Percentiles rank a stretch among this genome's conserved stretches.
Evolutionary conservation across 495 filamentous ascomycete species (phyloP).

Genomic region (Jackrogersella multiformis): DNA sequence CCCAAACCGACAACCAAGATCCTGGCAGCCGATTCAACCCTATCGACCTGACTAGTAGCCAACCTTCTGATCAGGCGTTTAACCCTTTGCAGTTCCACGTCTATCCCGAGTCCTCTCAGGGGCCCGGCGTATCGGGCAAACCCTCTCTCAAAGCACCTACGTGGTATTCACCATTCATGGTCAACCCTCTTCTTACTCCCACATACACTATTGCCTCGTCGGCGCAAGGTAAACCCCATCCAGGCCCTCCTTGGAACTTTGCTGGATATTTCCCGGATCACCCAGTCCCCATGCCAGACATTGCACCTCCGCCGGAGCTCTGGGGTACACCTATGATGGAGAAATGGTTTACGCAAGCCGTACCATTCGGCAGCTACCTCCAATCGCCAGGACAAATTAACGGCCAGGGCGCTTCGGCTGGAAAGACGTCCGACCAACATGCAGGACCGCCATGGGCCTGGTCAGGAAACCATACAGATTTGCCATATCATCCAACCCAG

Average conservation of each 20-base stretch:
- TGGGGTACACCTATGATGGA: not conserved
- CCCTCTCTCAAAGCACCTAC: not conserved
- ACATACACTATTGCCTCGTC: not conserved
- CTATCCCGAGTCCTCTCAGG: not conserved
- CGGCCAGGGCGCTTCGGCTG: not conserved
- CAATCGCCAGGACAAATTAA: not conserved
- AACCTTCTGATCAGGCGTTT: not conserved
- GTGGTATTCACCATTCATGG: not conserved
- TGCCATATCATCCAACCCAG: not conserved
- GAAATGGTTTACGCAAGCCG: not conserved
- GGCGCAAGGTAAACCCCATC: not conserved
- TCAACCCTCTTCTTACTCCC: not conserved
- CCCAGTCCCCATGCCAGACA: not conserved
- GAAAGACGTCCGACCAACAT: not conserved
- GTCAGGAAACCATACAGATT: not conserved
- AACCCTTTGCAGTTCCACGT: not conserved
- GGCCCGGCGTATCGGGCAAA: not conserved
- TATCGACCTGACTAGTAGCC: not conserved
- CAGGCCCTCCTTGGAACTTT: not conserved
- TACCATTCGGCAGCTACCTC: not conserved
- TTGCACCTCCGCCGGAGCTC: not conserved
- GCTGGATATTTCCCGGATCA: not conserved
- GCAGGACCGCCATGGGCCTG: not conserved
- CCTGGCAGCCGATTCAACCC: constrained; percentile 7
- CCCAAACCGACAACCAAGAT: not conserved